phyloP scores from a whole-genome alignment of 208 protist genomes.

The Acanthamoeba culbertsoni region DNA sequence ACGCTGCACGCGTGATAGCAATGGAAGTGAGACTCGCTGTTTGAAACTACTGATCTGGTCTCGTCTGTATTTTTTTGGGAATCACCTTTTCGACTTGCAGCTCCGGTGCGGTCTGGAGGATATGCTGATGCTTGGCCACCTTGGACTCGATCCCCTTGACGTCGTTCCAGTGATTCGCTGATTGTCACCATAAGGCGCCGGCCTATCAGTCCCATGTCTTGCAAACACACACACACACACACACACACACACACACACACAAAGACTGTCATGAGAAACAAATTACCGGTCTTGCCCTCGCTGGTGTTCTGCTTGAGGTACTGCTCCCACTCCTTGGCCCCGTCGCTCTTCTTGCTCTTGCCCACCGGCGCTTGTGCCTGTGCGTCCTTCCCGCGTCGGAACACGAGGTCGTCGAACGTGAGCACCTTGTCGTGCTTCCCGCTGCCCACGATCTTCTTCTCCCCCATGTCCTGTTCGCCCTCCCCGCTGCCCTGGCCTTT shows the following conservation, averaged over 20 bases:
- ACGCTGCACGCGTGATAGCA: background rate
- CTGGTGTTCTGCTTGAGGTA: conserved; percentile 19
- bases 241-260: no score
- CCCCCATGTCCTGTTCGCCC: background rate
- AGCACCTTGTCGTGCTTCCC: conserved; percentile 42
- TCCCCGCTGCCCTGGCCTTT: background rate
- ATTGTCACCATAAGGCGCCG: background rate
- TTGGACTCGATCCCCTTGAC: conserved; percentile 1
- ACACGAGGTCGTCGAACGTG: conserved; percentile 25
- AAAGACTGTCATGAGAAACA: no score
- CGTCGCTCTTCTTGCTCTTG: background rate
- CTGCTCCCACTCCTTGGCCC: conserved; percentile 45
- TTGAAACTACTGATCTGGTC: no score
- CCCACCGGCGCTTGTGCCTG: background rate
- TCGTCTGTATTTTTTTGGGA: no score
- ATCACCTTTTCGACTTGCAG: background rate
- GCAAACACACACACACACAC: no score
- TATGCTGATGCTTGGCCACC: background rate
- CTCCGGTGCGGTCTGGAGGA: conserved; percentile 12
- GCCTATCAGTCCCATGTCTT: background rate
- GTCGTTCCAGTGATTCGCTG: background rate
- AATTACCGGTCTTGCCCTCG: conserved; percentile 11
- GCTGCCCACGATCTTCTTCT: background rate
- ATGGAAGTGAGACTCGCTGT: no score
- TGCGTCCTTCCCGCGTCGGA: background rate